Percentiles rank a stretch among this genome's conserved stretches.
These are phyloP conservation scores for Plenodomus tracheiphilus DNA, from an alignment of 2,329 filamentous ascomycete genomes.

Conservation along the genomic window DNA sequence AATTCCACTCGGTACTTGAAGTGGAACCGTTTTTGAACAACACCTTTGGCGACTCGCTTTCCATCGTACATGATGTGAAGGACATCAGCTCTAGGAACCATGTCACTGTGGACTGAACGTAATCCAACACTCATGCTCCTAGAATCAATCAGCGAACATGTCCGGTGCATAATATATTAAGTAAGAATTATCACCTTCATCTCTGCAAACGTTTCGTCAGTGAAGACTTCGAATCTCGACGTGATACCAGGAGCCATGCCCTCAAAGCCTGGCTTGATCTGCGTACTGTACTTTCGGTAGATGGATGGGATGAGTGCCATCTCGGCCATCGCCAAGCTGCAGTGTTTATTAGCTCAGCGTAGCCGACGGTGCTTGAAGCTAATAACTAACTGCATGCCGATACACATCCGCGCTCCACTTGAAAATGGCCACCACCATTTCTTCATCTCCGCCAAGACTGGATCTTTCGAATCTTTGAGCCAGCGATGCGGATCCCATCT, in stretches of 20 bases:
- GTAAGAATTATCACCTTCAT: constrained; percentile 14
- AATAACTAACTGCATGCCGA: constrained; percentile 29
- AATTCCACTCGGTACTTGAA: not conserved
- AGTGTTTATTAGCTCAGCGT: constrained; percentile 1
- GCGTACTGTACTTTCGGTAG: constrained; percentile 44
- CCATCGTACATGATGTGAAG: too few species aligned
- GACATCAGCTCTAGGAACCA: too few species aligned
- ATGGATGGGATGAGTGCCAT: constrained; percentile 54
- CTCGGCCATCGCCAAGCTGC: constrained; percentile 52
- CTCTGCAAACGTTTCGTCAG: constrained; percentile 35
- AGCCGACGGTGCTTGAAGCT: not conserved
- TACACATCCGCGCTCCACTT: constrained; percentile 48
- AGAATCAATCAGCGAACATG: not conserved
- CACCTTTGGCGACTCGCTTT: too few species aligned
- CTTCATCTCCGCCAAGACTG: constrained; percentile 33
- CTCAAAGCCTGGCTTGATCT: constrained; percentile 35
- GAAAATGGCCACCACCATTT: constrained; percentile 47
- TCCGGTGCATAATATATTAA: not conserved
- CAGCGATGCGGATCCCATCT: constrained; percentile 42
- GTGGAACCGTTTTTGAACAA: not conserved
- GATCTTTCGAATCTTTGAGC: constrained; percentile 12
- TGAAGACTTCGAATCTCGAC: constrained; percentile 49
- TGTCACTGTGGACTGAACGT: constrained; percentile 2
- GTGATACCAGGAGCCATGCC: constrained; percentile 46
- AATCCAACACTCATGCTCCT: constrained; percentile 11